These are phyloP conservation scores for Funneliformis caledonium DNA, from an alignment of 371 early-diverging fungal genomes.

Conservation along the genomic window DNA sequence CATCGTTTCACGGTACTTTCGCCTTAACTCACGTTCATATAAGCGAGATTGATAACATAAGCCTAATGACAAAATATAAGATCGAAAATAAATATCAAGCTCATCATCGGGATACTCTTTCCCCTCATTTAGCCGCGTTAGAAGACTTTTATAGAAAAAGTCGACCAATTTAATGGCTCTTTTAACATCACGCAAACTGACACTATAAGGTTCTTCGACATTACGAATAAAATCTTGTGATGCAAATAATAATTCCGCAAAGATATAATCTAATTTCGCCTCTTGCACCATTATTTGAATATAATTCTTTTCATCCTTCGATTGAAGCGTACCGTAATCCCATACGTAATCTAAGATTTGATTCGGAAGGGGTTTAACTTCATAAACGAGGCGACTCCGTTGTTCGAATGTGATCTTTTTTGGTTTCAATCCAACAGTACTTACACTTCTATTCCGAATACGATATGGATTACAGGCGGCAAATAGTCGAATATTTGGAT, in stretches of 20 bases:
- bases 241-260: slow-evolving; percentile 33
- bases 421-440: slow-evolving; percentile 20
- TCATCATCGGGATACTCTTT: not conserved
- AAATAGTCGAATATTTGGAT: slow-evolving; percentile 39
- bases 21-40: slow-evolving; percentile 1
- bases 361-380: slow-evolving; percentile 40
- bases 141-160: slow-evolving; percentile 27
- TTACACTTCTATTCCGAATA: slow-evolving; percentile 17
- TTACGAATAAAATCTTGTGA: slow-evolving; percentile 39
- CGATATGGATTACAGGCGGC: slow-evolving; percentile 42
- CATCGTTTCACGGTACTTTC: not conserved
- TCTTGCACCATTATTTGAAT: slow-evolving; percentile 38
- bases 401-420: slow-evolving; percentile 28
- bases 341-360: slow-evolving; percentile 41
- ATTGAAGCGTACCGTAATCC: slow-evolving; percentile 40
- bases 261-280: not conserved
- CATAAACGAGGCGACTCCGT: slow-evolving; percentile 40
- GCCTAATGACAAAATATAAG: slow-evolving; percentile 25
- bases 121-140: not conserved
- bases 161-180: slow-evolving; percentile 31
- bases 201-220: slow-evolving; percentile 35
- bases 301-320: slow-evolving; percentile 37
- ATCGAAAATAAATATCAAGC: slow-evolving; percentile 11
- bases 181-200: slow-evolving; percentile 40
- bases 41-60: slow-evolving; percentile 35